These are phyloP conservation scores for Prunus persica DNA, from an alignment of 306 rosid genomes.

Conservation along the genomic window DNA sequence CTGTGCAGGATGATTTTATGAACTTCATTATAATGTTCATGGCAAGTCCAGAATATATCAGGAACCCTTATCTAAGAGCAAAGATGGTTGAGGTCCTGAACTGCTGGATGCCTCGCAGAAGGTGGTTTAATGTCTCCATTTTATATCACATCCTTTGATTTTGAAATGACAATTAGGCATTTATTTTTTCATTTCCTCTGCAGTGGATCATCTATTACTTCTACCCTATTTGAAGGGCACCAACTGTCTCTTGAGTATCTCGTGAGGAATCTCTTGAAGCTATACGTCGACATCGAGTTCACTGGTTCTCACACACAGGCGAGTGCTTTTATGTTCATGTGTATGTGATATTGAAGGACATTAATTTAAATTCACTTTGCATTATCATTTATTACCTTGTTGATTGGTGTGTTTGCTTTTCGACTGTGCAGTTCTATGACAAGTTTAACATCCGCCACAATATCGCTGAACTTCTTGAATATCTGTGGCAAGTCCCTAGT, in stretches of 20 bases:
- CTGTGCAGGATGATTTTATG: slow-evolving; percentile 92
- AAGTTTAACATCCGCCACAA: slow-evolving; percentile 98
- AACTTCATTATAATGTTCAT: slow-evolving; percentile 97
- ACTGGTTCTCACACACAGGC: slow-evolving; percentile 99
- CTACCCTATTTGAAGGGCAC: slow-evolving; percentile 92
- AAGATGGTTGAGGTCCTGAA: slow-evolving; percentile 98
- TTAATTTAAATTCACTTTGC: background rate
- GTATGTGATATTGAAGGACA: background rate
- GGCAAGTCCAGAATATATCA: slow-evolving; percentile 85
- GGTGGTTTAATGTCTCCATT: slow-evolving; percentile 49
- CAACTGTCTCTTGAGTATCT: slow-evolving; percentile 89
- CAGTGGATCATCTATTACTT: slow-evolving; percentile 74
- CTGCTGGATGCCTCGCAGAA: slow-evolving; percentile 96
- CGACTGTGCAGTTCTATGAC: slow-evolving; percentile 79
- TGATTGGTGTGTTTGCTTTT: slow-evolving; percentile 29
- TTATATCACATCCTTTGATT: slow-evolving; percentile 9
- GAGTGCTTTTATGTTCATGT: background rate
- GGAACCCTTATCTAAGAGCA: slow-evolving; percentile 93
- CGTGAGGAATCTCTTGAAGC: slow-evolving; percentile 93
- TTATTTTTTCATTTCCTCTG: slow-evolving; percentile 25
- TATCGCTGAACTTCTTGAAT: slow-evolving; percentile 96
- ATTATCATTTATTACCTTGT: slow-evolving; percentile 10
- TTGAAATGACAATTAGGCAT: slow-evolving; percentile 30
- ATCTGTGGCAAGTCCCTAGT: slow-evolving; percentile 98
- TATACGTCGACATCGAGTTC: slow-evolving; percentile 96